Evolutionary conservation across 345 rosid genomes (phyloP).

Genomic region (Syzygium aqueum): DNA sequence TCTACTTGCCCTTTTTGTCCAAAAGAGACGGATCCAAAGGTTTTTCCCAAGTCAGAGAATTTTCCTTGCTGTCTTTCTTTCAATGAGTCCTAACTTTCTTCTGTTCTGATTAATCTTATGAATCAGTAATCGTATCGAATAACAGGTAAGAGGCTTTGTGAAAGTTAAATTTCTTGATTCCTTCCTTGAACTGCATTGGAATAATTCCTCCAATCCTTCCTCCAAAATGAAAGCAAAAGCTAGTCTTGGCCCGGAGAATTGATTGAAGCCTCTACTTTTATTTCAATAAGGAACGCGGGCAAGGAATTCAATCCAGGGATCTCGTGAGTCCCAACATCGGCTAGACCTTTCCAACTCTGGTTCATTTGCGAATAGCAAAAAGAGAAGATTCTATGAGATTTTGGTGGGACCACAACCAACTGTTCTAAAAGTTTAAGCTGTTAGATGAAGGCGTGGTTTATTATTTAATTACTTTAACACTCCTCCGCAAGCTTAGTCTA

Average conservation of each 20-base stretch:
- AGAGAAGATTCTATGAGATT: background rate
- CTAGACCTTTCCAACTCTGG: background rate
- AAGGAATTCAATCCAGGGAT: background rate
- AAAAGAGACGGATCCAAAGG: background rate
- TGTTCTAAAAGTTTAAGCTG: too few species aligned
- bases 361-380: background rate
- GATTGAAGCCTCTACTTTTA: background rate
- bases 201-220: background rate
- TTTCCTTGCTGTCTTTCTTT: background rate
- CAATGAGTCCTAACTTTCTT: background rate
- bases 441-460: too few species aligned
- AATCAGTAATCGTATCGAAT: background rate
- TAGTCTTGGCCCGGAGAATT: background rate
- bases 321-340: background rate
- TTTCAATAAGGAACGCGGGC: background rate
- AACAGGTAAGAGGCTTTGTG: background rate
- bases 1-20: background rate
- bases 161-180: background rate
- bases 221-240: background rate
- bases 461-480: too few species aligned
- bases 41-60: background rate
- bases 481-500: too few species aligned
- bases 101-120: background rate
- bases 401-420: too few species aligned
- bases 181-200: background rate